Evolutionary conservation across 2,329 filamentous ascomycete genomes (phyloP).

Genomic region (Colletotrichum nymphaeae): DNA sequence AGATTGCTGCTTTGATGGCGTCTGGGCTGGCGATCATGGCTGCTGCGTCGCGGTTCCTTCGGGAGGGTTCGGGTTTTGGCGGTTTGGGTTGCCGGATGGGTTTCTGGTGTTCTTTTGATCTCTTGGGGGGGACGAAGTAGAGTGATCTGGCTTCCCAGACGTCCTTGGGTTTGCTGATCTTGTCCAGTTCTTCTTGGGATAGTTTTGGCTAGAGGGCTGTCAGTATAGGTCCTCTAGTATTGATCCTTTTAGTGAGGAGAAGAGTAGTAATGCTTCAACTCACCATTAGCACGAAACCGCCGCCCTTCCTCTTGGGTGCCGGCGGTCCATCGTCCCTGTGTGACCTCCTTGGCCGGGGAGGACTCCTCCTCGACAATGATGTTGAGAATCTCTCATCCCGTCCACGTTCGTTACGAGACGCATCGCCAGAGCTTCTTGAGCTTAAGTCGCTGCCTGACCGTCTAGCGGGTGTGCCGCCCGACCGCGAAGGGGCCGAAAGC

Average conservation of each 20-base stretch:
- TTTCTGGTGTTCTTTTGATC: constrained; percentile 6
- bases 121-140: constrained; percentile 17
- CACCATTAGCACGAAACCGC: constrained; percentile 4
- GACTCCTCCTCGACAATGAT: not conserved
- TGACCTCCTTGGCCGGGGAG: not conserved
- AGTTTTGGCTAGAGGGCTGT: constrained; percentile 4
- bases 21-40: not conserved
- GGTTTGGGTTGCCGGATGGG: not conserved
- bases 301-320: not conserved
- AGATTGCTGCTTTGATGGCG: constrained; percentile 3
- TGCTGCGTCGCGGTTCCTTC: not conserved
- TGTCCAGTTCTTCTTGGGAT: constrained; percentile 13
- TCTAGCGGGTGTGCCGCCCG: not conserved
- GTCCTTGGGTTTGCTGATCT: constrained; percentile 6
- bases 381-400: not conserved
- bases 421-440: not conserved
- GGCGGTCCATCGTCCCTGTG: not conserved
- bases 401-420: not conserved
- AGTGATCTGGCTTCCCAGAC: constrained; percentile 23
- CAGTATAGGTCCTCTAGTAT: not conserved
- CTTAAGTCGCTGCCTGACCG: not conserved
- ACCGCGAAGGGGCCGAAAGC: not conserved
- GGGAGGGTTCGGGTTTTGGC: not conserved
- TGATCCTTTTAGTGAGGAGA: no score
- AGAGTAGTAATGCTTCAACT: not conserved